Evolutionary conservation across 2,329 filamentous ascomycete genomes (phyloP).

Genomic region (Metarhizium brunneum): DNA sequence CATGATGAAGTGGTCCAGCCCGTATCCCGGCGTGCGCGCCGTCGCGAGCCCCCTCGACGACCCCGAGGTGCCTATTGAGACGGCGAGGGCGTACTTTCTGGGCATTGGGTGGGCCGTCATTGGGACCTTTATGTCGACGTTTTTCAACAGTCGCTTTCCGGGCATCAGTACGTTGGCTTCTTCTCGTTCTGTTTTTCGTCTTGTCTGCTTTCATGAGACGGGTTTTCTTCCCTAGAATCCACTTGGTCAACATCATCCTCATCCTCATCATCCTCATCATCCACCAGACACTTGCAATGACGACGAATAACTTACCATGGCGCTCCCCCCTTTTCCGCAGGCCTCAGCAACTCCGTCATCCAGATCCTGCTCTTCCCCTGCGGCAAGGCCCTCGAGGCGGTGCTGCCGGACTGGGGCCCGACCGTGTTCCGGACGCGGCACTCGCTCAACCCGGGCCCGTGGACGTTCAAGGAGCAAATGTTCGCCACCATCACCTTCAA

Average conservation of each 20-base stretch:
- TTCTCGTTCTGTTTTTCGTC: no score
- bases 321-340: slow-evolving; percentile 6
- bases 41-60: slow-evolving; percentile 29
- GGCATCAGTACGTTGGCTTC: slow-evolving; percentile 16
- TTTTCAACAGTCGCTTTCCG: slow-evolving; percentile 31
- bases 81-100: slow-evolving; percentile 31
- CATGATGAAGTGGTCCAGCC: slow-evolving; percentile 30
- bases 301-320: not conserved
- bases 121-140: slow-evolving; percentile 26
- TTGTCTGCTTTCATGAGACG: no score
- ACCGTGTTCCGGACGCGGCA: slow-evolving; percentile 30
- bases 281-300: no score
- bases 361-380: slow-evolving; percentile 39
- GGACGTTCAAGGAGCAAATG: slow-evolving; percentile 51
- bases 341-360: slow-evolving; percentile 25
- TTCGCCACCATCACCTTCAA: slow-evolving; percentile 51
- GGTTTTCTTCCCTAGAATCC: no score
- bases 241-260: not conserved
- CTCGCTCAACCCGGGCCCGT: slow-evolving; percentile 42
- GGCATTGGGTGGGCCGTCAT: slow-evolving; percentile 18
- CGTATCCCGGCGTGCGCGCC: slow-evolving; percentile 32
- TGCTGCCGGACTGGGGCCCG: slow-evolving; percentile 35
- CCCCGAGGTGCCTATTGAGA: slow-evolving; percentile 26
- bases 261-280: not conserved
- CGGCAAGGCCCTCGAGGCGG: slow-evolving; percentile 31